phyloP scores from a whole-genome alignment of 2,329 filamentous ascomycete species.

The Diplodia corticola region DNA sequence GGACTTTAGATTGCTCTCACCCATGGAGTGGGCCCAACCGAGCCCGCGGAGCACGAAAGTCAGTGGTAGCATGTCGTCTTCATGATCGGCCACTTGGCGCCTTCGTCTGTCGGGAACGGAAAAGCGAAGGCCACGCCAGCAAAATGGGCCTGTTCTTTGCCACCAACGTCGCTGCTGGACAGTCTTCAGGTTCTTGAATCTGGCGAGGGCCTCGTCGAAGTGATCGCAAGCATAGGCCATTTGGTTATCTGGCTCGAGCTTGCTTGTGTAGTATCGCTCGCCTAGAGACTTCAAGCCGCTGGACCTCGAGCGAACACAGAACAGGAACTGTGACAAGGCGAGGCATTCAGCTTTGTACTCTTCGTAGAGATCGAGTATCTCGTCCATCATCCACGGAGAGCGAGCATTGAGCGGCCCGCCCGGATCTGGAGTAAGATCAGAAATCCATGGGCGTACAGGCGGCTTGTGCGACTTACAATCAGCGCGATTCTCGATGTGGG shows the following conservation, averaged over 20 bases:
- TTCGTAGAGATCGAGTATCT: background rate
- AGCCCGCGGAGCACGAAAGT: conserved; percentile 10
- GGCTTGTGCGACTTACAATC: background rate
- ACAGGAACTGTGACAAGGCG: background rate
- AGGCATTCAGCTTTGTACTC: background rate
- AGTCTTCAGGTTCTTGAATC: background rate
- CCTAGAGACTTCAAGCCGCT: background rate
- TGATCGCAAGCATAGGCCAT: conserved; percentile 2
- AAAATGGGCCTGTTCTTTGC: background rate
- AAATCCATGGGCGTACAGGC: background rate
- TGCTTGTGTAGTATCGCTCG: background rate
- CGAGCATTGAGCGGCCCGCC: background rate
- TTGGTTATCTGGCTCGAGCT: background rate
- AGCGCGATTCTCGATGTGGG: background rate
- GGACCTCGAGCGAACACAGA: background rate
- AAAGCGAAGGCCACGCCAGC: conserved; percentile 1
- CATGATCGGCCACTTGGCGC: background rate
- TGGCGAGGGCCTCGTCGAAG: conserved; percentile 9
- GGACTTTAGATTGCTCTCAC: background rate
- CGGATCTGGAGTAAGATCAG: background rate
- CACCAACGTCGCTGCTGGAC: conserved; percentile 4
- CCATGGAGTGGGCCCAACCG: background rate
- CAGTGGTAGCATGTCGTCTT: background rate
- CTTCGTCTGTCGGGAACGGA: background rate
- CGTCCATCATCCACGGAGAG: background rate